Conservation (phyloP, 495 filamentous ascomycete species). For the Talaromyces wortmannii region DNA sequence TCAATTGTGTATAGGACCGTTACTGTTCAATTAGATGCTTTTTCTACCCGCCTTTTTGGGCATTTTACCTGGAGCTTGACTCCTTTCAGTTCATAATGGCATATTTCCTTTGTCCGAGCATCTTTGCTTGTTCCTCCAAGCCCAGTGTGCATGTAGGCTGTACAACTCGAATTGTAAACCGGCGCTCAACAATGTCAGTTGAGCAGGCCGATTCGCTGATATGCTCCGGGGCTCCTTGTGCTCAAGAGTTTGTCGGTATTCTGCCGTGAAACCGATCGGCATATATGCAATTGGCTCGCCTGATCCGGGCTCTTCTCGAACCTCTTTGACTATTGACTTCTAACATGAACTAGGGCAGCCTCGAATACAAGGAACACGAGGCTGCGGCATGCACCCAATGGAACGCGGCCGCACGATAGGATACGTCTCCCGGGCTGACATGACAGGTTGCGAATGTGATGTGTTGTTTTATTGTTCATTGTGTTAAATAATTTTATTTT, state of each 20-base stretch:
- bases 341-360: no score
- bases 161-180: not conserved
- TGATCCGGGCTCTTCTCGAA: not conserved
- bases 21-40: conserved; percentile 1
- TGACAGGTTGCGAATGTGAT: no score
- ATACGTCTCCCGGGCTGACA: no score
- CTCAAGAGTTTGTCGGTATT: no score
- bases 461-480: no score
- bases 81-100: not conserved
- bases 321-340: not conserved
- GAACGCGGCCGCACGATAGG: no score
- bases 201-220: no score
- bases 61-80: not conserved
- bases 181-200: not conserved
- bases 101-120: not conserved
- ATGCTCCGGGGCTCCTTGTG: no score
- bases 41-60: not conserved
- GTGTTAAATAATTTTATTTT: no score
- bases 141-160: not conserved
- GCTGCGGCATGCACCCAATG: no score
- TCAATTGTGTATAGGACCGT: not conserved
- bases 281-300: not conserved
- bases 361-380: no score
- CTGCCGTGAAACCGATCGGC: not conserved
- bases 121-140: not conserved